A percentile compares a stretch with the other conserved stretches of the same genome.
Evolutionary conservation across 495 filamentous ascomycete genomes (phyloP).

Genomic region (Pseudomonodictys pantanalensis): DNA sequence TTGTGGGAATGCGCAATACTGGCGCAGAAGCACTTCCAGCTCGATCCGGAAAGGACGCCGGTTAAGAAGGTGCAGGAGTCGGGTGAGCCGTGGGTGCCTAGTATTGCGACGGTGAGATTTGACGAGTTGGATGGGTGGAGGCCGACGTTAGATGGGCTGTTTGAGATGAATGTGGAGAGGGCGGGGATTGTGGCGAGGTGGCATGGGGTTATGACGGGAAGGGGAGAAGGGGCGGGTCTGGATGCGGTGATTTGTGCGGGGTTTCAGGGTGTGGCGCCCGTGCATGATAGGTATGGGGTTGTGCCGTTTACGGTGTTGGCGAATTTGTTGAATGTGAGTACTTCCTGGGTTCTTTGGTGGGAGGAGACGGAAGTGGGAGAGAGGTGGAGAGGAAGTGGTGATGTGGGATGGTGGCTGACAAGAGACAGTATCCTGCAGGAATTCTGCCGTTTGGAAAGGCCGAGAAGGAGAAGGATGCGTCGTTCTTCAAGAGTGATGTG

Average conservation of each 20-base stretch:
- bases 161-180: slow-evolving; percentile 37
- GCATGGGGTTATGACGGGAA: slow-evolving; percentile 40
- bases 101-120: slow-evolving; percentile 17
- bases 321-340: slow-evolving; percentile 57
- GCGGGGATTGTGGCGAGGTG: slow-evolving; percentile 32
- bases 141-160: slow-evolving; percentile 34
- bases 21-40: slow-evolving; percentile 34
- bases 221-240: slow-evolving; percentile 40
- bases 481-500: slow-evolving; percentile 27
- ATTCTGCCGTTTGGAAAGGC: slow-evolving; percentile 37
- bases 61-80: slow-evolving; percentile 24
- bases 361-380: too few species aligned
- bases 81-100: slow-evolving; percentile 37
- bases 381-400: slow-evolving; percentile 23
- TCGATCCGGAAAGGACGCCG: slow-evolving; percentile 35
- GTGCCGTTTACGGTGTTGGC: slow-evolving; percentile 49
- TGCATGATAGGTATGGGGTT: slow-evolving; percentile 50
- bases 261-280: slow-evolving; percentile 48
- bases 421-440: slow-evolving; percentile 36
- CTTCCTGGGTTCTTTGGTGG: too few species aligned
- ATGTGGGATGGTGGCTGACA: neutral
- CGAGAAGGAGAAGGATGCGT: slow-evolving; percentile 31
- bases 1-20: slow-evolving; percentile 25
- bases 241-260: slow-evolving; percentile 50
- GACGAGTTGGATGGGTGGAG: slow-evolving; percentile 32